phyloP scores from a whole-genome alignment of 2,329 filamentous ascomycete species.

The Aureobasidium melanogenum region DNA sequence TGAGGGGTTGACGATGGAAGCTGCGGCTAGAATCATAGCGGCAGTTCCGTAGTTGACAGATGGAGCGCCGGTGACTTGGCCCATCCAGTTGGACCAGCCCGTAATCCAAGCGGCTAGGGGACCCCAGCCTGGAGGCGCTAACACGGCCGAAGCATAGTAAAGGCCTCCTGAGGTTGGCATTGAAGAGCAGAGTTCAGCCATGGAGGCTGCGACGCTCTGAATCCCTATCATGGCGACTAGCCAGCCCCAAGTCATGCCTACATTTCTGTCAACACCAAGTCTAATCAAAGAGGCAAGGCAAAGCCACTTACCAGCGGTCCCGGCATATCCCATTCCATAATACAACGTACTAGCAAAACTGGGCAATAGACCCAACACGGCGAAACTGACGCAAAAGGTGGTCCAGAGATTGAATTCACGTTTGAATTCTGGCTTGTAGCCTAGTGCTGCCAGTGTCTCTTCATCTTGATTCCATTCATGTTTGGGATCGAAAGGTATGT shows the following conservation, averaged over 20 bases:
- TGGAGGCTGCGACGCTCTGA: slow-evolving; percentile 56
- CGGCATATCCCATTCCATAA: slow-evolving; percentile 53
- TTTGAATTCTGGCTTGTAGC: slow-evolving; percentile 56
- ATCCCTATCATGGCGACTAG: slow-evolving; percentile 64
- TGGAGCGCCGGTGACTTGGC: slow-evolving; percentile 57
- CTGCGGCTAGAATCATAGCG: slow-evolving; percentile 63
- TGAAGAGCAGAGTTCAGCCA: slow-evolving; percentile 58
- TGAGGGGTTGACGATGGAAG: slow-evolving; percentile 56
- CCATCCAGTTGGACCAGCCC: slow-evolving; percentile 62
- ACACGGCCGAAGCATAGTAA: slow-evolving; percentile 65
- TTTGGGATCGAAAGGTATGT: slow-evolving; percentile 38
- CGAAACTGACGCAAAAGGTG: slow-evolving; percentile 66
- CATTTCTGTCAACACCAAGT: background rate
- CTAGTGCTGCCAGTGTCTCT: slow-evolving; percentile 52
- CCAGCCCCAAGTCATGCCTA: slow-evolving; percentile 52
- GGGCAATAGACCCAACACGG: slow-evolving; percentile 61
- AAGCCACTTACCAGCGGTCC: slow-evolving; percentile 48
- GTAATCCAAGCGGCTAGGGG: slow-evolving; percentile 60
- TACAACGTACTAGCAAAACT: slow-evolving; percentile 63
- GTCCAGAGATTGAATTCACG: slow-evolving; percentile 67
- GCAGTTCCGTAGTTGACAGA: slow-evolving; percentile 59
- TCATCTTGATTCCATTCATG: slow-evolving; percentile 46
- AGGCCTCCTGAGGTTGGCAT: slow-evolving; percentile 66
- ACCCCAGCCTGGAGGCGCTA: slow-evolving; percentile 57
- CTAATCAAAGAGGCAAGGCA: background rate